phyloP scores from a whole-genome alignment of 2,329 filamentous ascomycete species.

The Mollisiaceae sp. region DNA sequence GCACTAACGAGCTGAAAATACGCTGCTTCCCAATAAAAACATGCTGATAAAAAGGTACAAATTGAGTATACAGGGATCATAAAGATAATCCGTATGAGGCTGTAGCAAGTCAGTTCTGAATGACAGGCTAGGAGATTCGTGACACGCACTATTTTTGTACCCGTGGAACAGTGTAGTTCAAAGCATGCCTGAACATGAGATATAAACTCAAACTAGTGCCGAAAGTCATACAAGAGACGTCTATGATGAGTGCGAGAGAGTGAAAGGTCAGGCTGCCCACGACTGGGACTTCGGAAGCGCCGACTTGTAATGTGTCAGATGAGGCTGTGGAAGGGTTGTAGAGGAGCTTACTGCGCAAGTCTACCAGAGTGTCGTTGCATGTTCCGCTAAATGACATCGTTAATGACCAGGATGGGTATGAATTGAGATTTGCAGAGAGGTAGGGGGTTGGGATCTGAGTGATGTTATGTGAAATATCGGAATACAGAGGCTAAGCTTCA shows the following conservation, averaged over 20 bases:
- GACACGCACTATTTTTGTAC: background rate
- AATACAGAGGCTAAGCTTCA: background rate
- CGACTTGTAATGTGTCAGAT: background rate
- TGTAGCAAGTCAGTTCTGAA: background rate
- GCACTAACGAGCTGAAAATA: conserved; percentile 1
- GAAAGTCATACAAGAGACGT: background rate
- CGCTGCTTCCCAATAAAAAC: conserved; percentile 2
- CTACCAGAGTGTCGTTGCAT: background rate
- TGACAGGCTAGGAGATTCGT: background rate
- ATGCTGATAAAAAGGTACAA: background rate
- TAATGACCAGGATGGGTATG: background rate
- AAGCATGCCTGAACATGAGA: conserved; percentile 4
- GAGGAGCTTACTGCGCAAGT: conserved; percentile 3
- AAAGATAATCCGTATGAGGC: background rate
- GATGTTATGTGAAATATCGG: background rate
- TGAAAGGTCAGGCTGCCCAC: background rate
- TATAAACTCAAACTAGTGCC: background rate
- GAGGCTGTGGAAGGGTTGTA: background rate
- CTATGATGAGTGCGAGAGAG: conserved; percentile 2
- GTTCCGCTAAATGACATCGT: background rate
- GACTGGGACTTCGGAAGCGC: background rate
- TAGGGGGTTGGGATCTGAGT: background rate
- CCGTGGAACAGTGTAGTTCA: background rate
- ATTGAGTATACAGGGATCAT: background rate
- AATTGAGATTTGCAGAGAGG: background rate